Evolutionary conservation across 768 basidiomycete species (phyloP).

Genomic region (Auriscalpium orientale): DNA sequence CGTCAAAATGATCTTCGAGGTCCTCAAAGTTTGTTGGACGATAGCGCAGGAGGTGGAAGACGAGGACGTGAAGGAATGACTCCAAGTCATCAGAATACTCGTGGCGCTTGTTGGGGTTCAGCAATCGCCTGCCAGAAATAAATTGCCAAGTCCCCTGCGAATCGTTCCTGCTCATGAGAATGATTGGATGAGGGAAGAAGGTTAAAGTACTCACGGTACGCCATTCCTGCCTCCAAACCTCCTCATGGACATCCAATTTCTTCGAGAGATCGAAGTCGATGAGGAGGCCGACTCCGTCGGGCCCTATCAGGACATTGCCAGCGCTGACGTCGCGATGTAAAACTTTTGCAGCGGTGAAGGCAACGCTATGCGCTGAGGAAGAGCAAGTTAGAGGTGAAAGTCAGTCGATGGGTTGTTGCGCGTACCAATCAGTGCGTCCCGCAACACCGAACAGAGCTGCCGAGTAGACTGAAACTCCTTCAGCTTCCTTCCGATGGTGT

Average conservation of each 20-base stretch:
- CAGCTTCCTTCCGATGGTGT: neutral
- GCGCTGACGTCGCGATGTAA: constrained; percentile 9
- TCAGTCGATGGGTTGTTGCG: neutral
- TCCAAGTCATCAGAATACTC: neutral
- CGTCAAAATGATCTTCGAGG: neutral
- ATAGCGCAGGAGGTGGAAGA: neutral
- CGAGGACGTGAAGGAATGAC: neutral
- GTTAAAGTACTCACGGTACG: neutral
- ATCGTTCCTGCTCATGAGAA: neutral
- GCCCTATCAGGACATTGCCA: constrained; percentile 5
- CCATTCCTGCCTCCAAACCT: neutral
- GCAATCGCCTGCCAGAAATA: neutral
- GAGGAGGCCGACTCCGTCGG: neutral
- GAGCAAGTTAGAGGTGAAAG: neutral
- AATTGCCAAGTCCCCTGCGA: neutral
- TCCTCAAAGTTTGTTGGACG: neutral
- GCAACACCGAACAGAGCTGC: neutral
- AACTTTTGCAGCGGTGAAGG: neutral
- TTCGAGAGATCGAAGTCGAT: constrained; percentile 5
- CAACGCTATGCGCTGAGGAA: neutral
- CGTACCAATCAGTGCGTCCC: neutral
- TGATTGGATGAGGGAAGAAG: neutral
- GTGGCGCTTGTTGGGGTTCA: neutral
- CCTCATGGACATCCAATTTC: neutral
- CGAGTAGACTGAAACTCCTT: neutral